These are phyloP conservation scores for Atalantia buxifolia DNA, from an alignment of 345 rosid genomes.

Conservation along the genomic window DNA sequence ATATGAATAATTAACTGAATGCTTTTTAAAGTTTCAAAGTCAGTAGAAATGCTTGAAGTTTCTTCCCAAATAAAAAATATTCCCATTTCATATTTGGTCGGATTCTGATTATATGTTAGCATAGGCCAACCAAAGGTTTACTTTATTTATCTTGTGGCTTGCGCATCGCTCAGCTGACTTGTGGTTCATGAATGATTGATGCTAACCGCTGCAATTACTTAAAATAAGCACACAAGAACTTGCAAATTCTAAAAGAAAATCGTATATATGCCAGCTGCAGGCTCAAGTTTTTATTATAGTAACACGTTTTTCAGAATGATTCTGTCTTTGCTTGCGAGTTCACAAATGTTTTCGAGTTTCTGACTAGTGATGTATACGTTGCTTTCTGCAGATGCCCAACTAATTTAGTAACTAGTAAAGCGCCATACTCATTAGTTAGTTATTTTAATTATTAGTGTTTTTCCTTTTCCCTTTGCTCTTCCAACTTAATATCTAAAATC, in stretches of 20 bases:
- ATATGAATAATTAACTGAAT: neutral
- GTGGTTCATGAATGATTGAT: neutral
- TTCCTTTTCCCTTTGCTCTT: neutral
- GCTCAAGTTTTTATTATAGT: neutral
- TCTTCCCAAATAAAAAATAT: neutral
- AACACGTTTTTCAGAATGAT: slow-evolving; percentile 7
- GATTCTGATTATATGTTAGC: neutral
- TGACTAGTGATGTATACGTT: neutral
- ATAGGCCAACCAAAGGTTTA: neutral
- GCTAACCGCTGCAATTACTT: neutral
- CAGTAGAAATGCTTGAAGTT: neutral
- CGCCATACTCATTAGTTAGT: neutral
- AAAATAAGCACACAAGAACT: neutral
- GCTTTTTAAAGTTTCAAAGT: neutral
- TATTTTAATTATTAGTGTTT: neutral
- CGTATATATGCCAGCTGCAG: neutral
- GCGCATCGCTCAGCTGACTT: neutral
- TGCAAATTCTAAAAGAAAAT: neutral
- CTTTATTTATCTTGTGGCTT: neutral
- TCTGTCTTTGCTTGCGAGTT: neutral
- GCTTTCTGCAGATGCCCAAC: neutral
- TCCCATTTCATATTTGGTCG: neutral
- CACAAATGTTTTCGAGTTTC: neutral
- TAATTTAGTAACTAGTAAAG: neutral
- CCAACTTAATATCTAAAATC: neutral